Conservation (phyloP, 495 filamentous ascomycete species). For the Penicillium egyptiacum region DNA sequence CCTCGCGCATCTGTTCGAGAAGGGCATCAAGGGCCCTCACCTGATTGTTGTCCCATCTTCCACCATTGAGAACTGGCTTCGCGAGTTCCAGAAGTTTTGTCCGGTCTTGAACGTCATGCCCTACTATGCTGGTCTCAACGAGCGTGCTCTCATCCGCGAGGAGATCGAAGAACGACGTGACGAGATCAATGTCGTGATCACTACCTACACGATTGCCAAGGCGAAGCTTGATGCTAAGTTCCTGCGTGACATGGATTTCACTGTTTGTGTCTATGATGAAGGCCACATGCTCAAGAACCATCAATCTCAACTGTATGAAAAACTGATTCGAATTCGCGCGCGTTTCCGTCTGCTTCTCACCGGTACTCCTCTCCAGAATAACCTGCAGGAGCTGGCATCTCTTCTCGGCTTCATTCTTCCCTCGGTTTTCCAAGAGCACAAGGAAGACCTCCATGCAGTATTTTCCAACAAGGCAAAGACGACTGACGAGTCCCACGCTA, state of each 20-base stretch:
- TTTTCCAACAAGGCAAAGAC: constrained; percentile 90
- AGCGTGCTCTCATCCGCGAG: constrained; percentile 64
- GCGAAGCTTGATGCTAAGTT: constrained; percentile 67
- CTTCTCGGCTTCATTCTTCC: constrained; percentile 91
- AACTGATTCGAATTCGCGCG: constrained; percentile 73
- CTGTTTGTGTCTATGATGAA: constrained; percentile 85
- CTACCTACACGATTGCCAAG: constrained; percentile 79
- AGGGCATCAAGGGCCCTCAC: constrained; percentile 69
- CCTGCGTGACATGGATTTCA: constrained; percentile 59
- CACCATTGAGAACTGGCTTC: constrained; percentile 91
- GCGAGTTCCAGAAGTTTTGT: constrained; percentile 87
- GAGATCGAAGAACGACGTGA: constrained; percentile 61
- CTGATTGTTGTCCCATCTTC: constrained; percentile 88
- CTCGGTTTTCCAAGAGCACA: constrained; percentile 68
- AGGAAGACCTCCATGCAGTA: constrained; percentile 73
- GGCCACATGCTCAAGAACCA: constrained; percentile 89
- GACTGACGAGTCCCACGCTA: constrained; percentile 67
- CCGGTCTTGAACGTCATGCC: constrained; percentile 70
- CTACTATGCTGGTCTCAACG: constrained; percentile 71
- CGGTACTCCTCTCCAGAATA: constrained; percentile 94
- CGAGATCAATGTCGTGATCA: constrained; percentile 80
- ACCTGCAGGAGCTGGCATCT: constrained; percentile 84
- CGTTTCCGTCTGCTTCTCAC: constrained; percentile 83
- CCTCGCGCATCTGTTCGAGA: constrained; percentile 75
- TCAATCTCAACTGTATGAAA: constrained; percentile 74